Conservation (phyloP, 495 filamentous ascomycete species). For the Penicillium crystallinum region DNA sequence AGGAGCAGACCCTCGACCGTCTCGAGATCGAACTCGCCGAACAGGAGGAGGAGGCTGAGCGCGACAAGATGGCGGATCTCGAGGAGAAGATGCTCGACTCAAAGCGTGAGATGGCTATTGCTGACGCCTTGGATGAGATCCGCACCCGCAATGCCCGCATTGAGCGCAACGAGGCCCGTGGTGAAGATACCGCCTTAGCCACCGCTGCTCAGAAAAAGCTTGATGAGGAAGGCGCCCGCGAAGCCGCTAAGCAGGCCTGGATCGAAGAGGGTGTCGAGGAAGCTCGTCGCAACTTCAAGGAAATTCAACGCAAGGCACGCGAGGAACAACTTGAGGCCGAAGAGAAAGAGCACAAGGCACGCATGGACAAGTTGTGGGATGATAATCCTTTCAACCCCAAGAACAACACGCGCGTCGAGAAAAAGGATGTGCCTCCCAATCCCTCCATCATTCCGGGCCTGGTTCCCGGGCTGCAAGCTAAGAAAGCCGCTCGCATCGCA, state of each 20-base stretch:
- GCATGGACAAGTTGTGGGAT: too few relatives aligned
- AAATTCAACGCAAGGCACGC: background rate
- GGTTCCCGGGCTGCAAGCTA: too few relatives aligned
- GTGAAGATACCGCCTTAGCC: conserved; percentile 42
- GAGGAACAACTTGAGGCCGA: background rate
- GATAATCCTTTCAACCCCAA: too few relatives aligned
- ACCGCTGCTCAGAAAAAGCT: conserved; percentile 30
- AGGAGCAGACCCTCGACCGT: conserved; percentile 80
- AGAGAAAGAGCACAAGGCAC: background rate
- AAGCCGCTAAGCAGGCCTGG: background rate
- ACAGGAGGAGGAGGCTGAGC: conserved; percentile 50
- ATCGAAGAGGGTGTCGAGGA: background rate
- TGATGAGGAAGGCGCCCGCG: conserved; percentile 54
- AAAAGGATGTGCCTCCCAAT: too few relatives aligned
- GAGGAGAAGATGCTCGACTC: conserved; percentile 84
- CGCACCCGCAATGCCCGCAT: conserved; percentile 82
- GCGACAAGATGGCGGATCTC: conserved; percentile 72
- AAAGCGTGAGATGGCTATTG: conserved; percentile 95
- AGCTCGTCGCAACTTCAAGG: background rate
- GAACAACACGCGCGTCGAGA: too few relatives aligned
- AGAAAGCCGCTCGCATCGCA: too few relatives aligned
- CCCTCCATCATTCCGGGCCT: too few relatives aligned
- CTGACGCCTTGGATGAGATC: conserved; percentile 94
- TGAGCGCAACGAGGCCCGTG: conserved; percentile 61
- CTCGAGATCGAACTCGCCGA: conserved; percentile 68